Conservation (phyloP, 345 rosid species). For the Salix koriyanagi region DNA sequence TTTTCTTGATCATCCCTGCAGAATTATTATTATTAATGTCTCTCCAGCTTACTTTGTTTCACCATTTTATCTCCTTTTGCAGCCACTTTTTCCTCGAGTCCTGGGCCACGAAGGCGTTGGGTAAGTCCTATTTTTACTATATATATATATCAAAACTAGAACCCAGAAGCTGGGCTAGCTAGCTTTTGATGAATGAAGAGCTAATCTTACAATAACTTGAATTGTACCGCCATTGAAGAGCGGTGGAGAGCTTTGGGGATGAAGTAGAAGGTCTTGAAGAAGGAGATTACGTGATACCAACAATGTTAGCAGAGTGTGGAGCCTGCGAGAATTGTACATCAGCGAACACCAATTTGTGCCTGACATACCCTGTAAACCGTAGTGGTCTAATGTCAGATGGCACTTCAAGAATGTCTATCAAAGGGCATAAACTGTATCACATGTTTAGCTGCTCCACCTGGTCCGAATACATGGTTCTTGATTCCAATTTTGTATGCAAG, state of each 20-base stretch:
- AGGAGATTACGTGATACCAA: constrained; percentile 64
- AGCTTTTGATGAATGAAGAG: background rate
- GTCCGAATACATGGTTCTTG: constrained; percentile 53
- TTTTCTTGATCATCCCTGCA: background rate
- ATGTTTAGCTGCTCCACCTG: constrained; percentile 55
- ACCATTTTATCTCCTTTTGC: background rate
- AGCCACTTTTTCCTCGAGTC: constrained; percentile 60
- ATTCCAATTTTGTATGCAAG: constrained; percentile 43
- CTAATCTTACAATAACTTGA: background rate
- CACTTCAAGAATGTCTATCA: constrained; percentile 52
- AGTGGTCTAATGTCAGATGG: constrained; percentile 47
- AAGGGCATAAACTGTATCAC: constrained; percentile 46
- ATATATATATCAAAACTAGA: background rate
- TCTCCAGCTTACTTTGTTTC: background rate
- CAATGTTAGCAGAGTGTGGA: constrained; percentile 45
- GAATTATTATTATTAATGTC: background rate
- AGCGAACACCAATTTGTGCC: constrained; percentile 44
- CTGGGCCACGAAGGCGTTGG: constrained; percentile 85
- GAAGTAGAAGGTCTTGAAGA: constrained; percentile 42
- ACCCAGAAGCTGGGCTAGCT: background rate
- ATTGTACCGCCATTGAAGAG: constrained; percentile 18
- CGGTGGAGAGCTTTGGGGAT: constrained; percentile 62
- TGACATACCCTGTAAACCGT: constrained; percentile 30
- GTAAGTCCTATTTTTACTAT: constrained; percentile 21
- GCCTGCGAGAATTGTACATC: constrained; percentile 56